phyloP scores from a whole-genome alignment of 78 protist species.

The Reticulomyxa filosa region DNA sequence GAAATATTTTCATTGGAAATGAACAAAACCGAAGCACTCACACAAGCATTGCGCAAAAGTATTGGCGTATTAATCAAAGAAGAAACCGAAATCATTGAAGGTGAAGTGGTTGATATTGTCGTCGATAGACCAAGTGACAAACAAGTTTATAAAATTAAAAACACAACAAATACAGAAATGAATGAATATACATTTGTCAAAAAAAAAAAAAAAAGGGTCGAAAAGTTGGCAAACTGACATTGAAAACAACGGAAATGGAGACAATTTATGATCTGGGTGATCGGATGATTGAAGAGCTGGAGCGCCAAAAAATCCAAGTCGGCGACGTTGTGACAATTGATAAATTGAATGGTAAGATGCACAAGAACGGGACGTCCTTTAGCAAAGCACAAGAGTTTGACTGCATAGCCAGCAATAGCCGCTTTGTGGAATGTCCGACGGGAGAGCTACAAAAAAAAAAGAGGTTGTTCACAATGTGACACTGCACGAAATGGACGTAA shows the following conservation, averaged over 20 bases:
- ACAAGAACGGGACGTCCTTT: conserved; percentile 79
- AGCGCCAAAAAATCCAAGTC: conserved; percentile 65
- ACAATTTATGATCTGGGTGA: conserved; percentile 88
- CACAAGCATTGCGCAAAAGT: conserved; percentile 82
- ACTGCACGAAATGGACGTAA: conserved; percentile 94
- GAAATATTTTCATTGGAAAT: conserved; percentile 93
- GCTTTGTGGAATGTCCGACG: conserved; percentile 1
- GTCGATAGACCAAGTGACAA: too few species aligned
- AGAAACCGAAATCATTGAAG: conserved; percentile 93
- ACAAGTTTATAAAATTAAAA: too few species aligned
- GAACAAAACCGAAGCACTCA: conserved; percentile 90
- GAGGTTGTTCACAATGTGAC: conserved; percentile 79
- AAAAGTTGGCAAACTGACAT: conserved; percentile 82
- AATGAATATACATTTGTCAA: too few species aligned
- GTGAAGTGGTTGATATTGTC: conserved; percentile 90
- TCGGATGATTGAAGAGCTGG: conserved; percentile 92
- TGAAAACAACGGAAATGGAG: conserved; percentile 99
- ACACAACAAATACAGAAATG: too few species aligned
- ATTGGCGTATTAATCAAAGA: conserved; percentile 88
- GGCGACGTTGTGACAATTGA: conserved; percentile 89
- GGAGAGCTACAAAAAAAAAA: conserved; percentile 66
- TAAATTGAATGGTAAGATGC: conserved; percentile 84
- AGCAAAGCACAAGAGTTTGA: conserved; percentile 71
- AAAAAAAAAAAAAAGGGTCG: too few species aligned
- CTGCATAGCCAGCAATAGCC: conserved; percentile 46